phyloP scores from a whole-genome alignment of 208 protist species.

The Acanthamoeba lenticulata region DNA sequence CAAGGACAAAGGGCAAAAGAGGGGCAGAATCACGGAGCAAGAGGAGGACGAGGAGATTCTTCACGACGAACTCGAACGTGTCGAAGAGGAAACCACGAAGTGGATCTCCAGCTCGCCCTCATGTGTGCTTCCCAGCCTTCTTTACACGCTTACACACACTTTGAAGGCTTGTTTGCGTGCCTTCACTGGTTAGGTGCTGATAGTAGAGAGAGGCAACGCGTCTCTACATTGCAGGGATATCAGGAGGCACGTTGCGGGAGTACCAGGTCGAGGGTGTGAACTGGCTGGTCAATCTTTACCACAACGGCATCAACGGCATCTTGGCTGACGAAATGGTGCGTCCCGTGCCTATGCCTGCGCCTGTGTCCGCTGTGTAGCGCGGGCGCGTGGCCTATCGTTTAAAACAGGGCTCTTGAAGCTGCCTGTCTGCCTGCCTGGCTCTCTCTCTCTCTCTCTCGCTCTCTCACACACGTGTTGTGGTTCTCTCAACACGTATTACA shows the following conservation, averaged over 20 bases:
- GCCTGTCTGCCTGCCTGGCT: not conserved
- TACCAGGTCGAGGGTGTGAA: constrained; percentile 99
- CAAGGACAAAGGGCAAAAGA: not conserved
- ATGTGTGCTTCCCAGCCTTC: not conserved
- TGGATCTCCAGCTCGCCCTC: not conserved
- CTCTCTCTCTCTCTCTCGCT: not conserved
- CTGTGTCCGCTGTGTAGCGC: not conserved
- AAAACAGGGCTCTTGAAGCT: not conserved
- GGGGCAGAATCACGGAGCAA: constrained; percentile 71
- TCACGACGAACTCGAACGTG: constrained; percentile 28
- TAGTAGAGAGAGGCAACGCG: no score
- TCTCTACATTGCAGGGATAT: constrained; percentile 74
- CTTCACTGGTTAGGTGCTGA: no score
- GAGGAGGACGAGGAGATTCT: constrained; percentile 79
- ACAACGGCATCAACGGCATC: constrained; percentile 97
- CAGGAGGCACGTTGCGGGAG: constrained; percentile 90
- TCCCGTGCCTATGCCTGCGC: not conserved
- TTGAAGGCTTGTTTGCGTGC: no score
- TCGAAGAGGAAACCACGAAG: not conserved
- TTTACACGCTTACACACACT: not conserved
- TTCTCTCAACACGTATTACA: not conserved
- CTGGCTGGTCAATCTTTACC: constrained; percentile 97
- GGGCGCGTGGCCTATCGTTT: no score
- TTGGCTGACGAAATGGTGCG: constrained; percentile 99
- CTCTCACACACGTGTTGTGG: not conserved